These are phyloP conservation scores for Leishmania tarentolae DNA, from an alignment of 208 protist species.

Conservation along the genomic window DNA sequence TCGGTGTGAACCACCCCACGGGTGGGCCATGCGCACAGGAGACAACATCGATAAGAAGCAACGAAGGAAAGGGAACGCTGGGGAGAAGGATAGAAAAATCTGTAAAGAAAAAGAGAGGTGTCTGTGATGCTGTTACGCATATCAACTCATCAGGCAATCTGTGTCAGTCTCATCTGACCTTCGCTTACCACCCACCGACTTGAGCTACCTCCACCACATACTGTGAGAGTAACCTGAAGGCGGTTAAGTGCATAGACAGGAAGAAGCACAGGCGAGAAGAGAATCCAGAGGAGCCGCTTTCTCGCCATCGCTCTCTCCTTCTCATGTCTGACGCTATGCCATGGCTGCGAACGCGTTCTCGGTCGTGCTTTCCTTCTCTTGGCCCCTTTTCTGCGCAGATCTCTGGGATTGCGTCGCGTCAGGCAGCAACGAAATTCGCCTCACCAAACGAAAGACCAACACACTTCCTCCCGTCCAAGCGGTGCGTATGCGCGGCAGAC, in stretches of 20 bases:
- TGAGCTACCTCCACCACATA: not conserved
- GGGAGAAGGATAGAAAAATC: constrained; percentile 11
- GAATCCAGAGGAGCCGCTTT: not conserved
- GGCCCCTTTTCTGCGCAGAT: not conserved
- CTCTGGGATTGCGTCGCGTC: not conserved
- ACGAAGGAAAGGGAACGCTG: constrained; percentile 2
- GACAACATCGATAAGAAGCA: not conserved
- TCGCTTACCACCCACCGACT: not conserved
- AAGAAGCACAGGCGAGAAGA: not conserved
- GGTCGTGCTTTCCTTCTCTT: not conserved
- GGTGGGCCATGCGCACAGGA: not conserved
- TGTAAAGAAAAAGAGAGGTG: not conserved
- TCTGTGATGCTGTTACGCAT: not conserved
- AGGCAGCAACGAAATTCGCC: not conserved
- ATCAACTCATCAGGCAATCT: not conserved
- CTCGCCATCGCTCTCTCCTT: not conserved
- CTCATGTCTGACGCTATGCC: not conserved
- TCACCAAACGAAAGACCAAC: not conserved
- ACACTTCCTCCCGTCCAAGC: not conserved
- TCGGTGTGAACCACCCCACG: not conserved
- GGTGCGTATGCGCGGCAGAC: not conserved
- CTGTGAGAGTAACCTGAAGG: not conserved
- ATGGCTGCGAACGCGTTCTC: not conserved
- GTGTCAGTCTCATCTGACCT: not conserved
- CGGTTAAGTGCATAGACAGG: too few species aligned